Base-by-base conservation (phyloP, 163 green algal genomes). In the Scenedesmus sp. region DNA sequence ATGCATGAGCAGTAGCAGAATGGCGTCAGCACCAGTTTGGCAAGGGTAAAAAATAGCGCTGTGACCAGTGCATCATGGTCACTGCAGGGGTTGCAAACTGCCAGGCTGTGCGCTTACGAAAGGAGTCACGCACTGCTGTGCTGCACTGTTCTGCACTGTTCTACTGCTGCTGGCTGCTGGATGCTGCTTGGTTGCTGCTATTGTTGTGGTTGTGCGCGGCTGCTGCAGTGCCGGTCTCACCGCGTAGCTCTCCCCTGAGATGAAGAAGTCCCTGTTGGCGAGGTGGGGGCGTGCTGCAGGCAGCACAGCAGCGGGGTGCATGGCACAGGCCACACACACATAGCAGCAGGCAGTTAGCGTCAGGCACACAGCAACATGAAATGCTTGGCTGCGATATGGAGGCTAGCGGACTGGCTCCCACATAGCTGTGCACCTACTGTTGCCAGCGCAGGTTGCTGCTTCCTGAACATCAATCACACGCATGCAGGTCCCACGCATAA, bases 191-290 rank as follows among this genome's bases (percentile, higher is more conserved):
- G 66, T 18, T 26, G 66, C 66, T 64, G 59, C 59, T 10, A 9
- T 10, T 64, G 59, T 64, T 64, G 59, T 64, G 8, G 8, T 10
- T 64, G 59, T 64, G 59, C 10, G 8, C 20, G 64, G 54, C n/a
- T 70, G 82, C 0, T 89, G 84, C 34, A 34, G 7, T 34, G 16
- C 66, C 15, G 1, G 4, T 7, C 92, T 86, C 81, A 94, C 94
- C 77, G 95, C 94, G 73, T 96, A 97, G 1, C 87, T 95, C 93
- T 98, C 96, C 0, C 97, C 98, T 10, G 97, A 98, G 46, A 99
- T 94, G 94, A 95, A 99, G 55, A 99, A 96, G 73, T 97, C 94
- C 16, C 92, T 95, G 52, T 94, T 93, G 18, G 90, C 84, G n/a
- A 98, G 92, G 74, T 99, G 96, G 1, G 97, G 96, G 66, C 97